These are phyloP conservation scores for Phytophthora nicotianae DNA, from an alignment of 352 stramenopile genomes.

Conservation along the genomic window DNA sequence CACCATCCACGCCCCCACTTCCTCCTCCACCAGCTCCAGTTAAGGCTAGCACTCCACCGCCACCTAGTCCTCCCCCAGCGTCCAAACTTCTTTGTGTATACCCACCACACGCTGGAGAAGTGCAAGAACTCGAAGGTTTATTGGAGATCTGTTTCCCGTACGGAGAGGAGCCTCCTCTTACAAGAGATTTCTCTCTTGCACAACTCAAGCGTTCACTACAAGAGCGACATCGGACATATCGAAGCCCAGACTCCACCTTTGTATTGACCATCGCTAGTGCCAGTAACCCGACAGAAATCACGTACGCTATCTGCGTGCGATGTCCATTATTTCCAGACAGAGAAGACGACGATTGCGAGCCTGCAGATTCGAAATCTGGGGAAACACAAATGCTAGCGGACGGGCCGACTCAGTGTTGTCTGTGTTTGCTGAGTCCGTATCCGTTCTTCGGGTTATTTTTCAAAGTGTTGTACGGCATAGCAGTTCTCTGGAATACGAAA, in stretches of 20 bases:
- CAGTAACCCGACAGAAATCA: constrained; percentile 53
- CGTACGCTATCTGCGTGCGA: constrained; percentile 74
- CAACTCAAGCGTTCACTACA: constrained; percentile 65
- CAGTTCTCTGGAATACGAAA: constrained; percentile 70
- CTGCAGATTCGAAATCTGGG: not conserved
- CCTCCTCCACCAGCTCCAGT: constrained; percentile 10
- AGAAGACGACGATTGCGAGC: constrained; percentile 25
- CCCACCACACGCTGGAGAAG: constrained; percentile 44
- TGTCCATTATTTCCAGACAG: constrained; percentile 67
- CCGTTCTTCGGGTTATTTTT: constrained; percentile 89
- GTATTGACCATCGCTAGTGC: constrained; percentile 70
- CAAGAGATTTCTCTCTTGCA: constrained; percentile 60
- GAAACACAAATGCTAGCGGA: constrained; percentile 2
- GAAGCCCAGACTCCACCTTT: constrained; percentile 69
- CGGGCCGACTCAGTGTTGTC: constrained; percentile 60
- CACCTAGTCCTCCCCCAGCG: constrained; percentile 16
- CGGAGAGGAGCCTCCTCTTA: constrained; percentile 42
- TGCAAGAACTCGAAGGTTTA: constrained; percentile 66
- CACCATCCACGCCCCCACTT: constrained; percentile 30
- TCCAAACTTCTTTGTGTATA: constrained; percentile 65
- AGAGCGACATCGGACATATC: constrained; percentile 72
- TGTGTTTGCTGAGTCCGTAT: constrained; percentile 76
- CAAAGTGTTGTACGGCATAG: constrained; percentile 79
- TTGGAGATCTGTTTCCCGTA: constrained; percentile 83
- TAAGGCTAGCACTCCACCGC: constrained; percentile 9